phyloP scores from a whole-genome alignment of 306 rosid genomes.

The Oemleria cerasiformis region DNA sequence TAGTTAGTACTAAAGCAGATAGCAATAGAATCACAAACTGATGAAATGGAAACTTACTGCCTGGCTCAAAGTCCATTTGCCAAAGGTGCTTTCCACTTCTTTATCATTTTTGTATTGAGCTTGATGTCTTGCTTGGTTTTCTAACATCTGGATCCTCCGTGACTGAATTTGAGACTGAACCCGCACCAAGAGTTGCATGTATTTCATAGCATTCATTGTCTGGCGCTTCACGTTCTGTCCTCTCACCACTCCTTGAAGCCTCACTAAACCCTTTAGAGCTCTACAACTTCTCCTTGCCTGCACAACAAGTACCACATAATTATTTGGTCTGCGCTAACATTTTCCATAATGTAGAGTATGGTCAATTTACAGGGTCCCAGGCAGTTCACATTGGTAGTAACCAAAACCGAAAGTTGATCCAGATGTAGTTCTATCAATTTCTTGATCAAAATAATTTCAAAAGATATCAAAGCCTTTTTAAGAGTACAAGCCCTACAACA shows the following conservation, averaged over 20 bases:
- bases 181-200: conserved; percentile 90
- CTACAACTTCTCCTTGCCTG: conserved; percentile 94
- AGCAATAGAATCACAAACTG: neutral
- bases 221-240: conserved; percentile 99
- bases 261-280: conserved; percentile 90
- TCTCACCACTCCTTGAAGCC: conserved; percentile 98
- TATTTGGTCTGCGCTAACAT: conserved; percentile 7
- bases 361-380: neutral
- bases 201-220: conserved; percentile 87
- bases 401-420: neutral
- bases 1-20: neutral
- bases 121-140: conserved; percentile 76
- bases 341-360: no score
- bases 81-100: conserved; percentile 56
- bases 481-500: neutral
- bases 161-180: conserved; percentile 96
- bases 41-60: conserved; percentile 46
- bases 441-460: neutral
- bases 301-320: conserved; percentile 20
- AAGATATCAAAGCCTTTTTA: neutral
- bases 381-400: neutral
- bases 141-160: conserved; percentile 87
- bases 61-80: conserved; percentile 55
- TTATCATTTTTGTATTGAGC: conserved; percentile 65
- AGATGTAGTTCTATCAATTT: neutral